Evolutionary conservation across 2,329 filamentous ascomycete species (phyloP), one percentile per base, ranked within the genome.

Genomic region (Pyrenochaeta sp.): DNA sequence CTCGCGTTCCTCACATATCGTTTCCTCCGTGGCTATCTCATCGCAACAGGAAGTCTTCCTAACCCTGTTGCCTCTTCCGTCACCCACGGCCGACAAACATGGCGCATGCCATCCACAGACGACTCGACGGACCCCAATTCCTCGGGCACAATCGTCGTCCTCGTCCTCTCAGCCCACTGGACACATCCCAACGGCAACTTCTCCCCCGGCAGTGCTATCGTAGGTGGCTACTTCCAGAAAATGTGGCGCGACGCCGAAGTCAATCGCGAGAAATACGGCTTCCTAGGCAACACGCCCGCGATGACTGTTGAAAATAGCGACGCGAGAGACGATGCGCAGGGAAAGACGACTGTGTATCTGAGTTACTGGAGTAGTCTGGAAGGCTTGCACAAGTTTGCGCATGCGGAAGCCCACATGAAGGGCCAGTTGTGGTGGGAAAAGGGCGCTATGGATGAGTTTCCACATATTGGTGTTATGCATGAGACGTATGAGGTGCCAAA

Each of bases 331-430:
- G 41, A 44, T 27, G 24, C 13, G 3, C 28, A 41, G n/a, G 52
- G 45, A 2, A 40, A 26, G 24, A 53, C 49, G 5, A 17, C 37
- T 17, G 30, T 52, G 24, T 52, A 15, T n/a, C 13, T 52, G 3
- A 49, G 41, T 19, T 55, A 55, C 34, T 55, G 48, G 51, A 55
- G 41, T 24, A 42, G 10, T 6, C 24, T 55, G 14, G 51, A 52
- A 18, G 44, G 45, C 5, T 19, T 55, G 32, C 48, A 48, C n/a
- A 29, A 29, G 21, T 55, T 51, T 37, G 48, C 48, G 27, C 36
- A 46, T 22, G 39, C 13, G 1, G 30, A 35, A 0, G 21, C 32
- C 24, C 51, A 51, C 41, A 49, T 40, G 48, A 41, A 49, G 26
- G 48, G 48, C 14, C 44, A 40, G 35, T 6, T 31, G 19, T 51